These are phyloP conservation scores for Poronia punctata DNA, from an alignment of 495 filamentous ascomycete genomes.

Conservation along the genomic window DNA sequence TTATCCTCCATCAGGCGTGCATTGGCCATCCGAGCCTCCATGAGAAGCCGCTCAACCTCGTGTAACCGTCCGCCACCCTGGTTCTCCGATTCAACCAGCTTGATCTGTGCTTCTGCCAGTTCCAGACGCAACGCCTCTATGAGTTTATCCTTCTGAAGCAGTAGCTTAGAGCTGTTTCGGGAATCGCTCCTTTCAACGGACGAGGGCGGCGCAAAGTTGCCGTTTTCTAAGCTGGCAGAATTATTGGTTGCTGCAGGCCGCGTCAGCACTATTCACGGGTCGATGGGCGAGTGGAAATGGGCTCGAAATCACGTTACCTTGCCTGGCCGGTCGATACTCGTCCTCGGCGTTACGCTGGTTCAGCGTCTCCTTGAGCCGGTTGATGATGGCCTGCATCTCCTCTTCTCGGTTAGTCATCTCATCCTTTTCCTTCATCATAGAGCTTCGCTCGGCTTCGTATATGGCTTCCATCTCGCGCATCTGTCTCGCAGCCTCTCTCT, in stretches of 20 bases:
- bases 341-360: conserved; percentile 66
- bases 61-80: conserved; percentile 75
- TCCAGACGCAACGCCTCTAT: conserved; percentile 90
- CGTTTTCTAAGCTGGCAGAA: conserved; percentile 51
- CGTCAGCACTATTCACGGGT: conserved; percentile 9
- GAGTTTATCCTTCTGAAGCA: conserved; percentile 91
- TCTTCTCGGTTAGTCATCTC: conserved; percentile 77
- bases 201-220: conserved; percentile 83
- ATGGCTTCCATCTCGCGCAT: conserved; percentile 83
- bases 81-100: conserved; percentile 90
- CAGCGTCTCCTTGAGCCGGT: conserved; percentile 81
- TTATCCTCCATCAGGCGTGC: conserved; percentile 97
- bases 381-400: conserved; percentile 80
- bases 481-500: conserved; percentile 68
- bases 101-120: conserved; percentile 90
- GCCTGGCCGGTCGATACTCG: conserved; percentile 57
- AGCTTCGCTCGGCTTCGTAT: conserved; percentile 81
- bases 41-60: conserved; percentile 78
- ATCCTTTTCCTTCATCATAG: conserved; percentile 85
- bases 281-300: background rate
- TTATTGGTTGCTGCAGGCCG: conserved; percentile 40
- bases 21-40: conserved; percentile 89
- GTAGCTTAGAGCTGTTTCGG: conserved; percentile 74
- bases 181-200: conserved; percentile 74
- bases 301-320: conserved; percentile 48